These are phyloP conservation scores for Glebionis coronaria DNA, from an alignment of 129 eudicot species.

Conservation along the genomic window DNA sequence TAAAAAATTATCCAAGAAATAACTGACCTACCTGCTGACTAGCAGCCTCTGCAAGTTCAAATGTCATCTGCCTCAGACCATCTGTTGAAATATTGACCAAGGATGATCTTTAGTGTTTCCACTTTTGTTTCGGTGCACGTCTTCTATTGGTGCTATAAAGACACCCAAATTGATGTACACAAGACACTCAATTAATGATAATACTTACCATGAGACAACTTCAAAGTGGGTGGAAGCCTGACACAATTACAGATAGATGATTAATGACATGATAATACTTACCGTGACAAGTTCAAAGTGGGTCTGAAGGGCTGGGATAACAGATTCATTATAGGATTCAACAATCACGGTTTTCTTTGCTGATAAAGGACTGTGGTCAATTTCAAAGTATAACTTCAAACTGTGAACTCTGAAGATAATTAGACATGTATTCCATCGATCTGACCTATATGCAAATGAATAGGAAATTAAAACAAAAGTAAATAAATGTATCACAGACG, in stretches of 20 bases:
- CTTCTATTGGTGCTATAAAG: slow-evolving; percentile 33
- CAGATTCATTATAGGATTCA: slow-evolving; percentile 74
- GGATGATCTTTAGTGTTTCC: slow-evolving; percentile 66
- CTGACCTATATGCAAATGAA: slow-evolving; percentile 8
- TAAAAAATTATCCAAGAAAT: background rate
- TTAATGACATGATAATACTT: slow-evolving; percentile 56
- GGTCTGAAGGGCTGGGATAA: slow-evolving; percentile 73
- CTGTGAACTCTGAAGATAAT: slow-evolving; percentile 50
- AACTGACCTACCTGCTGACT: slow-evolving; percentile 61
- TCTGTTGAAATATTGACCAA: slow-evolving; percentile 66
- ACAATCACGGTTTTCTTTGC: slow-evolving; percentile 82
- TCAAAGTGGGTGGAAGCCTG: slow-evolving; percentile 47
- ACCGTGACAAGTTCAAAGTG: slow-evolving; percentile 50
- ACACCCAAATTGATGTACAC: background rate
- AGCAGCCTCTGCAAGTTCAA: slow-evolving; percentile 75
- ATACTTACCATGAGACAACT: slow-evolving; percentile 42
- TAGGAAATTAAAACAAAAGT: background rate
- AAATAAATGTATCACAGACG: slow-evolving; percentile 41
- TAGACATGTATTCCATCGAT: background rate
- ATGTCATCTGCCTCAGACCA: slow-evolving; percentile 80
- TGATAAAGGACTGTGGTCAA: slow-evolving; percentile 63
- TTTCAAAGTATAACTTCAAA: too few species aligned
- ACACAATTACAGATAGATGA: slow-evolving; percentile 61
- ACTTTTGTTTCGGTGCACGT: slow-evolving; percentile 41
- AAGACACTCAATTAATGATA: too few species aligned